Evolutionary conservation across 495 filamentous ascomycete species (phyloP), one percentile per base, ranked within the genome.

Genomic region (Aspergillus wentii): DNA sequence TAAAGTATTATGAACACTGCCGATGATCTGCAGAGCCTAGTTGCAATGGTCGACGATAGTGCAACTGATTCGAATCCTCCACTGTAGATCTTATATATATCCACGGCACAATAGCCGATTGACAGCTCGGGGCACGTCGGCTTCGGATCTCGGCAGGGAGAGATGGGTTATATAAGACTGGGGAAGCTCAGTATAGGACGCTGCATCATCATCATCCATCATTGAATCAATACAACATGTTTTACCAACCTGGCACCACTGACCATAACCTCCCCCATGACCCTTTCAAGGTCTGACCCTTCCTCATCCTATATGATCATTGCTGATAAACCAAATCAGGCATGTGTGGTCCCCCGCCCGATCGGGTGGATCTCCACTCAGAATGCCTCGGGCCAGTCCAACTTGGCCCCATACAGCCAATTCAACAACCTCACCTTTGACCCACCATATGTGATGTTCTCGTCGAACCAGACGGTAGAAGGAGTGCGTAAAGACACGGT

Each of bases 391-490:
- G 59, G 57, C 26, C 35, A 48, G 33, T 46, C 57, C 41, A 78
- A 79, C 44, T 62, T 79, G 4, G 76, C 73, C 0, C 77, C 77
- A 1, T 81, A 69, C 52, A 64, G 52, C 1, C 76, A 79, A 53
- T 78, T 80, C 61, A 77, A 68, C 47, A 81, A 79, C 48, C 62
- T 79, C 0, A 75, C 72, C 29, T 81, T 75, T 54, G 72, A 78
- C 55, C 77, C 75, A 8, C 74, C 75, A 0, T 74, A 72, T 44
- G 65, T 79, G 29, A 72, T 78, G 67, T 78, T 79, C 55, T 53
- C 55, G 21, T 61, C 71, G 2, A 78, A 79, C 59, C 69, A 76
- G 32, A 72, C 66, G 4, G 47, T 54, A 3, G 23, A 39, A 16
- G 54, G 49, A 3, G 27, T 21, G 1, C 67, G 72, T 40, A 79